These are phyloP conservation scores for Rhexocercosporidium sp. DNA, from an alignment of 2,329 filamentous ascomycete genomes.

Conservation along the genomic window DNA sequence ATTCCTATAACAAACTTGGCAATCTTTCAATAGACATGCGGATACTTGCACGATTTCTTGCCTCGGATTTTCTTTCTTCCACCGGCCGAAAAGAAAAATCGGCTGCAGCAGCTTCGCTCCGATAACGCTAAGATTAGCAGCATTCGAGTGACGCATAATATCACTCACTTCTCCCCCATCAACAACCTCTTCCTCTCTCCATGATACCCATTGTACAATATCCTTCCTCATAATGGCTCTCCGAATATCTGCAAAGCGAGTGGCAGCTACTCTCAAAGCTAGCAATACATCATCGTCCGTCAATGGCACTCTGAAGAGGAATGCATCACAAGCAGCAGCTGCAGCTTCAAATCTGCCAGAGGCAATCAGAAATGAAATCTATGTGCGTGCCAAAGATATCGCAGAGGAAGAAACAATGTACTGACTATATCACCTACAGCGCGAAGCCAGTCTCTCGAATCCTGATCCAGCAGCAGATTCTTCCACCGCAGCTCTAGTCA, in stretches of 20 bases:
- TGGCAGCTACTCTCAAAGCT: conserved; percentile 35
- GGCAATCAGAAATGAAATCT: conserved; percentile 43
- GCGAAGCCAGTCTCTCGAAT: conserved; percentile 58
- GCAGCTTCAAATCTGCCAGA: conserved; percentile 45
- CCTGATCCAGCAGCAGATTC: conserved; percentile 78
- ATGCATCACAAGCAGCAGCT: conserved; percentile 43
- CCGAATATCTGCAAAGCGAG: conserved; percentile 40
- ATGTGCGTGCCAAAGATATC: conserved; percentile 35
- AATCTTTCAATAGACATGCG: no score
- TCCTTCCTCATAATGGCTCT: conserved; percentile 34
- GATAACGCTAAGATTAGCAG: conserved; percentile 38
- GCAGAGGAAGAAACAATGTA: not conserved
- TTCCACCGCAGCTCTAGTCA: conserved; percentile 74
- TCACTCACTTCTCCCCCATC: conserved; percentile 11
- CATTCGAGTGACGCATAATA: conserved; percentile 19
- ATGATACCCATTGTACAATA: conserved; percentile 8
- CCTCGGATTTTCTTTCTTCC: not conserved
- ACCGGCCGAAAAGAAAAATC: conserved; percentile 25
- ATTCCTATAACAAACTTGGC: no score
- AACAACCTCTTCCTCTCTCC: conserved; percentile 12
- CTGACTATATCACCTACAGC: conserved; percentile 27
- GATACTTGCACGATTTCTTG: no score
- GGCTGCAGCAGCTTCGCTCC: conserved; percentile 24
- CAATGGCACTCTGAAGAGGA: conserved; percentile 37
- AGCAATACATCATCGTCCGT: conserved; percentile 29